Evolutionary conservation across 441 rosid genomes (phyloP).

Genomic region (Biscutella laevigata): DNA sequence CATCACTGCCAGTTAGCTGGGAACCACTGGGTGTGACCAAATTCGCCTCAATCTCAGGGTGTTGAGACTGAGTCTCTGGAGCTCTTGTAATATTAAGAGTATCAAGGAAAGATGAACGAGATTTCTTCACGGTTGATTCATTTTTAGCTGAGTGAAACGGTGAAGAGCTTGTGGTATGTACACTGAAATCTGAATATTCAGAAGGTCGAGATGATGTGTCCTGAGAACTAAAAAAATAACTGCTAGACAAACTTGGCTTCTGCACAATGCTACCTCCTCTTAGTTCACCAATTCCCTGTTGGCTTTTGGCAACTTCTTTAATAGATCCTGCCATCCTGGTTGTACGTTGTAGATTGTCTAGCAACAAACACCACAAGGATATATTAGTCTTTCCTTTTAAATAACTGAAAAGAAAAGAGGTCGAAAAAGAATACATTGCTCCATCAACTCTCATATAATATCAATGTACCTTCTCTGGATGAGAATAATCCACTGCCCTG

Average conservation of each 20-base stretch:
- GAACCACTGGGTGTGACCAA: constrained; percentile 29
- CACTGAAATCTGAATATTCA: constrained; percentile 38
- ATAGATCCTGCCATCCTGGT: constrained; percentile 30
- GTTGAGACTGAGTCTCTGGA: constrained; percentile 37
- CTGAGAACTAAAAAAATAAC: constrained; percentile 30
- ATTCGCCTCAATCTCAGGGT: constrained; percentile 27
- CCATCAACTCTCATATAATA: constrained; percentile 1
- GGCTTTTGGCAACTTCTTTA: constrained; percentile 32
- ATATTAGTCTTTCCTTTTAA: constrained; percentile 14
- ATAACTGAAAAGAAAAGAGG: neutral
- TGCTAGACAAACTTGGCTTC: constrained; percentile 36
- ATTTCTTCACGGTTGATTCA: constrained; percentile 52
- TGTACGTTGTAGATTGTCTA: constrained; percentile 34
- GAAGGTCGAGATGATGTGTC: constrained; percentile 27
- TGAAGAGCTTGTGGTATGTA: constrained; percentile 38
- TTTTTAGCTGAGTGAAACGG: constrained; percentile 32
- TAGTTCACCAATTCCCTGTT: constrained; percentile 23
- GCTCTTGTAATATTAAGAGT: constrained; percentile 56
- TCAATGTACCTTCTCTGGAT: constrained; percentile 30
- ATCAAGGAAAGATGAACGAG: constrained; percentile 88
- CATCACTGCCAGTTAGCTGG: constrained; percentile 32
- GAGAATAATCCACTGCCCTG: constrained; percentile 28
- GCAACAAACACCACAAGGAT: constrained; percentile 25
- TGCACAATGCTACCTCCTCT: constrained; percentile 31
- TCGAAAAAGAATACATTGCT: neutral